phyloP scores from a whole-genome alignment of 345 rosid genomes.

The Eucalyptus victrix region DNA sequence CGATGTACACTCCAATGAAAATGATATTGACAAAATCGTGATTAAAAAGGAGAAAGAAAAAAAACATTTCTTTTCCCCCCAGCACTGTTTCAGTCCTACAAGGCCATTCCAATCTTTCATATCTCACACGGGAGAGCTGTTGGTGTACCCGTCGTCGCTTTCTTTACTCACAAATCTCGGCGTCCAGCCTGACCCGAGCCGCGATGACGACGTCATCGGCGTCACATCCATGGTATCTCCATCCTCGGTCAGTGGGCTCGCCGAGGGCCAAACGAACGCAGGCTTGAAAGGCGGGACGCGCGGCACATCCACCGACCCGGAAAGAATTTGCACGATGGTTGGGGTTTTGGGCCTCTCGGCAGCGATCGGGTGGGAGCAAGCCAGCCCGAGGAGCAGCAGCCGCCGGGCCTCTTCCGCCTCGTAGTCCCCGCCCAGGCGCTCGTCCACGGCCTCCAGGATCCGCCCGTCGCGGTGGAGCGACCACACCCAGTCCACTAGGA shows the following conservation, averaged over 20 bases:
- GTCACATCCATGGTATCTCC: conserved; percentile 2
- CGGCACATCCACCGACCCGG: conserved; percentile 21
- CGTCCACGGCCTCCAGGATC: conserved; percentile 36
- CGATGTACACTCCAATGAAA: background rate
- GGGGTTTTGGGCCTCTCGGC: conserved; percentile 36
- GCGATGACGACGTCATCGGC: conserved; percentile 6
- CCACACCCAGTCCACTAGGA: conserved; percentile 50
- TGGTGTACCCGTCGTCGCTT: background rate
- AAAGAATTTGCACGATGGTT: conserved; percentile 18
- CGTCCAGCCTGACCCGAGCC: conserved; percentile 21
- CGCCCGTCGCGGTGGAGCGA: conserved; percentile 28
- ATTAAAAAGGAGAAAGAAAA: background rate
- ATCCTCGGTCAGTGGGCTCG: background rate
- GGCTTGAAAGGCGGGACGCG: conserved; percentile 36
- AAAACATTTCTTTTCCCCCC: background rate
- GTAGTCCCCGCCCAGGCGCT: conserved; percentile 16
- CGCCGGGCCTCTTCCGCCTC: conserved; percentile 23
- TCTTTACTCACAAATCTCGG: background rate
- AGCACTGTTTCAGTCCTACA: background rate
- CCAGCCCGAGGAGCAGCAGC: conserved; percentile 29
- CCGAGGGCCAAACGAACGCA: conserved; percentile 27
- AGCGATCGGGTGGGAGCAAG: conserved; percentile 40
- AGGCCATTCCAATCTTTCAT: background rate
- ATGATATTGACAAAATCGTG: background rate
- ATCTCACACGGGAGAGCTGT: conserved; percentile 3